Conservation (phyloP, 2,329 filamentous ascomycete genomes). For the Camillea tinctor region DNA sequence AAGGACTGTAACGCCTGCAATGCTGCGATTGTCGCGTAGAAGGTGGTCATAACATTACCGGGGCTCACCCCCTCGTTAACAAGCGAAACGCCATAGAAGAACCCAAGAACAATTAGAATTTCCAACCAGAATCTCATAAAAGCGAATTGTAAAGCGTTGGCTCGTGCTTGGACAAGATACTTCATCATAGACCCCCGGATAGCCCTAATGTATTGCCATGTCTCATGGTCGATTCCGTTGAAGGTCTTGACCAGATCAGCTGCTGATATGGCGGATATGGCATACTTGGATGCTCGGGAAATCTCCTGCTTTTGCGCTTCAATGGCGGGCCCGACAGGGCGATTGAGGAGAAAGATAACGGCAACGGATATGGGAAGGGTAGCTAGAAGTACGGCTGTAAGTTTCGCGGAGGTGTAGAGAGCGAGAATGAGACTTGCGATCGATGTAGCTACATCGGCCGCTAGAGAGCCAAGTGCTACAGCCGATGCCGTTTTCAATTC, state of each 20-base stretch:
- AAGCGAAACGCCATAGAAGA: slow-evolving; percentile 80
- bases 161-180: slow-evolving; percentile 67
- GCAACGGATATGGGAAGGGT: slow-evolving; percentile 67
- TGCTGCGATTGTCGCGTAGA: slow-evolving; percentile 77
- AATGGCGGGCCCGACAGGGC: slow-evolving; percentile 64
- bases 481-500: slow-evolving; percentile 81
- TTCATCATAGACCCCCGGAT: slow-evolving; percentile 58
- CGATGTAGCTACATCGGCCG: slow-evolving; percentile 64
- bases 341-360: slow-evolving; percentile 59
- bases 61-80: slow-evolving; percentile 60
- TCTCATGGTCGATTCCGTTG: slow-evolving; percentile 71
- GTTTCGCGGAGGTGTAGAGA: slow-evolving; percentile 77
- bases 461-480: slow-evolving; percentile 70
- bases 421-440: slow-evolving; percentile 68
- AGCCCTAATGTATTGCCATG: slow-evolving; percentile 59
- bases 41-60: slow-evolving; percentile 75
- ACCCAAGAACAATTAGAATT: slow-evolving; percentile 80
- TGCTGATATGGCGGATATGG: slow-evolving; percentile 65
- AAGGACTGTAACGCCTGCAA: slow-evolving; percentile 73
- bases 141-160: slow-evolving; percentile 70
- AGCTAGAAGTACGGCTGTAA: slow-evolving; percentile 76
- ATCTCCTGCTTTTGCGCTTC: slow-evolving; percentile 67
- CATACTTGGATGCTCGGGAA: slow-evolving; percentile 67
- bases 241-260: slow-evolving; percentile 88
- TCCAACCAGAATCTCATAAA: slow-evolving; percentile 73